Evolutionary conservation across 257 asterid species (phyloP).

Genomic region (Solanum peruvianum): DNA sequence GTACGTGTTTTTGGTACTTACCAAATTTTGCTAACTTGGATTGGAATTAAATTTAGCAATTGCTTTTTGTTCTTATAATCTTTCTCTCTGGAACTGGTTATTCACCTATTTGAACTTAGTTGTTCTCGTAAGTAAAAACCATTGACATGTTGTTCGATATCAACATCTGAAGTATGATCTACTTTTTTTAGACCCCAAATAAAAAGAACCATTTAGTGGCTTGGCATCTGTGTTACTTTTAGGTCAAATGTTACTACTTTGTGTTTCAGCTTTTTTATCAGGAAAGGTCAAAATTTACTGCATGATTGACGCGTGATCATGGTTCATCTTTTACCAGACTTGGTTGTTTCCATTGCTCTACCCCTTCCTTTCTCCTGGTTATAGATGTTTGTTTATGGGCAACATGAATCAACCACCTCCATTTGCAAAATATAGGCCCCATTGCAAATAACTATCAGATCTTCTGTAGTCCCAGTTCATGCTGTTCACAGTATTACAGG

Average conservation of each 20-base stretch:
- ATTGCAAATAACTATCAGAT: neutral
- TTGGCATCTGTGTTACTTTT: neutral
- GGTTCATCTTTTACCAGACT: neutral
- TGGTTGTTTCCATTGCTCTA: neutral
- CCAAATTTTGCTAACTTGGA: neutral
- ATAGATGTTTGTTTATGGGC: neutral
- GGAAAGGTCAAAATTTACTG: neutral
- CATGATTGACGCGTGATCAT: neutral
- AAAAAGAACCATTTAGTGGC: neutral
- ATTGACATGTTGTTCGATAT: neutral
- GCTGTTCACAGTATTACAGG: neutral
- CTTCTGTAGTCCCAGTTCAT: neutral
- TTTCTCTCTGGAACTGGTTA: neutral
- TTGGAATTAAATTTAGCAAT: neutral
- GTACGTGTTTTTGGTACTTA: neutral
- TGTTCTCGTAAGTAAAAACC: neutral
- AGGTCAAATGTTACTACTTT: neutral
- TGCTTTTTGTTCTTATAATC: neutral
- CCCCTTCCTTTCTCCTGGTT: neutral
- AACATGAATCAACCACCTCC: neutral
- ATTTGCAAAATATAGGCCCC: neutral
- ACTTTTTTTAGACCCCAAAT: neutral
- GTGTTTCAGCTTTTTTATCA: neutral
- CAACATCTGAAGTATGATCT: conserved; percentile 1
- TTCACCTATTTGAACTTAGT: neutral